Percentiles rank a stretch among this genome's conserved stretches.
Evolutionary conservation across 495 filamentous ascomycete genomes (phyloP).

Genomic region (Penicillium cosmopolitanum): DNA sequence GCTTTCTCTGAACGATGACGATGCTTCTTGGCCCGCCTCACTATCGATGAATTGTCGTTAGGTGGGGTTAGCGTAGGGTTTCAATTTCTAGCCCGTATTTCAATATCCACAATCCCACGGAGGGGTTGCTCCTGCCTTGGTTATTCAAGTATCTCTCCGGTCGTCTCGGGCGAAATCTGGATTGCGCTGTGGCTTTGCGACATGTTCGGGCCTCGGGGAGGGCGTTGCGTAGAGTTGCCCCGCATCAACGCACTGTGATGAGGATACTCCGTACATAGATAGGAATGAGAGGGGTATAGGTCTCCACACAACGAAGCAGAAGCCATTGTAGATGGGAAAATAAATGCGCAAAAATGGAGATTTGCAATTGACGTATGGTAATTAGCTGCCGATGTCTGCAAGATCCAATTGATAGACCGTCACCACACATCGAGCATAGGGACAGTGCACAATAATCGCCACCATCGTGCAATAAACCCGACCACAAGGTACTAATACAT

Average conservation of each 20-base stretch:
- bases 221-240: conserved; percentile 1
- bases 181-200: neutral
- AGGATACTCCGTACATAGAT: too few species aligned
- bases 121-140: neutral
- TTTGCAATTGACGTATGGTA: neutral
- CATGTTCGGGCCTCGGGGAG: neutral
- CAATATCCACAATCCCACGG: conserved; percentile 2
- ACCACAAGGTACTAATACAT: neutral
- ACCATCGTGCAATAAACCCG: neutral
- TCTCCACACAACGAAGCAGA: neutral
- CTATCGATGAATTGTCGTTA: neutral
- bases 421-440: neutral
- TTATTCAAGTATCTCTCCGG: neutral
- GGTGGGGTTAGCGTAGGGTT: conserved; percentile 1
- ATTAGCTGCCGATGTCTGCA: neutral
- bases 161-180: neutral
- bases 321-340: too few species aligned
- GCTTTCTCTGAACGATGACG: neutral
- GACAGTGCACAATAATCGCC: too few species aligned
- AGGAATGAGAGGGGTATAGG: neutral
- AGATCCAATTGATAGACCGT: neutral
- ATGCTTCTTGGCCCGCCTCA: neutral
- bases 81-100: neutral
- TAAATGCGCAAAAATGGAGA: neutral
- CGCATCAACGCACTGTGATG: conserved; percentile 1